A percentile compares a stretch with the other conserved stretches of the same genome.
phyloP scores from a whole-genome alignment of 2,329 filamentous ascomycete genomes.

The Claviceps quebecensis region DNA sequence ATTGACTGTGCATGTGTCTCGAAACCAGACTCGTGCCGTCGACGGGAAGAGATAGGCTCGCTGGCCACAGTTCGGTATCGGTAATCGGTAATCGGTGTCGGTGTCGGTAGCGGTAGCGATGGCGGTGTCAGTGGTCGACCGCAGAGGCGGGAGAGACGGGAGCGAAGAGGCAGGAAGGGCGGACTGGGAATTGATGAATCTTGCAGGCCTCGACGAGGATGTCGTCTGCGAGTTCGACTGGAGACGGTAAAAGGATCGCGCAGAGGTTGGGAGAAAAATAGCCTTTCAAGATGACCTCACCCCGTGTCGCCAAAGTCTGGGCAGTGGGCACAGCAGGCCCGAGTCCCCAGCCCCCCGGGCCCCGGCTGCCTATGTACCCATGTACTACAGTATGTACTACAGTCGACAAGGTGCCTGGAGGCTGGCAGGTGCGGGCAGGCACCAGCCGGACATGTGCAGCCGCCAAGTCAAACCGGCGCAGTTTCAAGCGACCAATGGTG shows the following conservation, averaged over 20 bases:
- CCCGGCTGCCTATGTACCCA: too few relatives aligned
- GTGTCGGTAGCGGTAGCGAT: neutral
- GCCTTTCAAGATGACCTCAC: slow-evolving; percentile 1
- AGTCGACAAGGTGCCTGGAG: neutral
- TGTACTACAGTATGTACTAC: neutral
- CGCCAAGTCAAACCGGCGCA: neutral
- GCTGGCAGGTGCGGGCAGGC: neutral
- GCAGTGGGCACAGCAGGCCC: neutral
- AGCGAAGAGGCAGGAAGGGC: neutral
- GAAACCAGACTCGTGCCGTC: neutral
- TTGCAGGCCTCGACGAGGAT: neutral
- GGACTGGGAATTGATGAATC: neutral
- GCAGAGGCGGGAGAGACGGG: neutral
- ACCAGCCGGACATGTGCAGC: too few relatives aligned
- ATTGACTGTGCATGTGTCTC: slow-evolving; percentile 1
- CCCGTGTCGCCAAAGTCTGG: neutral
- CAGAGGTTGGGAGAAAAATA: neutral
- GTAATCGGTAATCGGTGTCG: neutral
- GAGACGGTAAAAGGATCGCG: neutral
- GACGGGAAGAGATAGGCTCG: neutral
- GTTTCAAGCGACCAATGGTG: neutral
- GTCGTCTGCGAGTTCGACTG: neutral
- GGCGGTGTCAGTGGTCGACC: neutral
- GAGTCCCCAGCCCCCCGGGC: neutral
- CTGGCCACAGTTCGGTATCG: neutral